Evolutionary conservation across 1,284 basidiomycete species (phyloP), one percentile per base, ranked within the genome.

Genomic region (Tilletia indica): DNA sequence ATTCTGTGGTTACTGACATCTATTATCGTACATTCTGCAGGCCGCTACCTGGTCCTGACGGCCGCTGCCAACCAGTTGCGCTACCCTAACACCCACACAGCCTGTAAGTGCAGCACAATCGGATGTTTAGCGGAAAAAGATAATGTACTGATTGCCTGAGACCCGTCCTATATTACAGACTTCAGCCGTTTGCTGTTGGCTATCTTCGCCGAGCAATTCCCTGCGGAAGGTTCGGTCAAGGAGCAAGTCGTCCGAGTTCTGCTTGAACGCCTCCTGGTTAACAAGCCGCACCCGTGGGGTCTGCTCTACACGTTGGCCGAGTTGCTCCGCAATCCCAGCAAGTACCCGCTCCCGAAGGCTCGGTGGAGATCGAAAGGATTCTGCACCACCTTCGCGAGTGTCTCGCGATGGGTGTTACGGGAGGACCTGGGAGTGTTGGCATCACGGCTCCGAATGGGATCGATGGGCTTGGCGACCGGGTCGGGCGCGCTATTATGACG

Each of bases 241-340:
- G 96, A 98, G 86, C 90, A 96, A 76, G 90, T 97, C 86, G 91
- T 93, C 54, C 91, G 92, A 72, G 93, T 97, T 39, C 88, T 99
- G 38, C 87, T 99, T 77, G 95, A 98, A 85, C 90, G 96, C 49
- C 92, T 97, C 85, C 89, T 98, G 72, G 94, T 94, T 70, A 90
- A 94, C 82, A 90, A 93, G 58, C 96, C 96, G 69, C 95, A 98
- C 82, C 94, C 96, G n/a, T 98, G 94, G 93, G 96, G 95, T 72
- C 90, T 94, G 58, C 86, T 97, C 74, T 90, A 93, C 78, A 94
- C 93, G 1, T 97, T 98, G 86, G 93, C 95, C 79, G 93, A 97
- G 86, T 86, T 96, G 73, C 88, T 95, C 63, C 78, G 80, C 70
- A 76, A 72, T 48, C 45, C 36, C 21, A 25, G 67, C 51, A 76